phyloP scores from a whole-genome alignment of 495 filamentous ascomycete species.

The Lasiosphaeris hirsuta region DNA sequence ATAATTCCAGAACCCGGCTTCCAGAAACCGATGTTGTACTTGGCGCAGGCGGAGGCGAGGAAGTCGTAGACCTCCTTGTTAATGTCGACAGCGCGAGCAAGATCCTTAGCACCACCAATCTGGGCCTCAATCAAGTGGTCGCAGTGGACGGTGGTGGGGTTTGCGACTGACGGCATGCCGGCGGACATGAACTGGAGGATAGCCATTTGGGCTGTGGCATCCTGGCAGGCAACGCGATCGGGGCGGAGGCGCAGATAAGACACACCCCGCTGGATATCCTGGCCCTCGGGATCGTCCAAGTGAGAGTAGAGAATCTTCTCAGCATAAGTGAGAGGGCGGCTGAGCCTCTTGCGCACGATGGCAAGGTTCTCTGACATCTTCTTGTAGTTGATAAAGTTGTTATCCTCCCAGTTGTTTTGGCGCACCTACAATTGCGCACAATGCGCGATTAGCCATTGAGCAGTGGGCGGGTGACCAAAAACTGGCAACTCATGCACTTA shows the following conservation, averaged over 20 bases:
- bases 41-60: slow-evolving; percentile 88
- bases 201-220: slow-evolving; percentile 99
- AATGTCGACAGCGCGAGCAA: slow-evolving; percentile 83
- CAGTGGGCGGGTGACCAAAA: background rate
- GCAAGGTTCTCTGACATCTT: slow-evolving; percentile 98
- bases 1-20: slow-evolving; percentile 98
- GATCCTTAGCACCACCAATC: slow-evolving; percentile 89
- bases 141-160: slow-evolving; percentile 96
- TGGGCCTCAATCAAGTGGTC: slow-evolving; percentile 99
- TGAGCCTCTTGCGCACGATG: slow-evolving; percentile 82
- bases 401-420: slow-evolving; percentile 56
- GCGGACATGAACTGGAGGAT: slow-evolving; percentile 99
- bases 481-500: slow-evolving; percentile 17
- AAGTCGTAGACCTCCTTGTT: slow-evolving; percentile 99
- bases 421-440: slow-evolving; percentile 34
- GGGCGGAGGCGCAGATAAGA: slow-evolving; percentile 96
- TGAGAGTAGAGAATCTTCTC: slow-evolving; percentile 99
- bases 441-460: slow-evolving; percentile 24
- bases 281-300: slow-evolving; percentile 92
- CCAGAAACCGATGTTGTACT: slow-evolving; percentile 99
- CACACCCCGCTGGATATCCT: slow-evolving; percentile 91
- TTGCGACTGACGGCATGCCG: slow-evolving; percentile 90
- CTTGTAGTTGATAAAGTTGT: slow-evolving; percentile 65
- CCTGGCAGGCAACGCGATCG: slow-evolving; percentile 98
- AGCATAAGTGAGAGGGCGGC: slow-evolving; percentile 88